Evolutionary conservation across 2,329 filamentous ascomycete genomes (phyloP).

Genomic region (Curvularia sp.): DNA sequence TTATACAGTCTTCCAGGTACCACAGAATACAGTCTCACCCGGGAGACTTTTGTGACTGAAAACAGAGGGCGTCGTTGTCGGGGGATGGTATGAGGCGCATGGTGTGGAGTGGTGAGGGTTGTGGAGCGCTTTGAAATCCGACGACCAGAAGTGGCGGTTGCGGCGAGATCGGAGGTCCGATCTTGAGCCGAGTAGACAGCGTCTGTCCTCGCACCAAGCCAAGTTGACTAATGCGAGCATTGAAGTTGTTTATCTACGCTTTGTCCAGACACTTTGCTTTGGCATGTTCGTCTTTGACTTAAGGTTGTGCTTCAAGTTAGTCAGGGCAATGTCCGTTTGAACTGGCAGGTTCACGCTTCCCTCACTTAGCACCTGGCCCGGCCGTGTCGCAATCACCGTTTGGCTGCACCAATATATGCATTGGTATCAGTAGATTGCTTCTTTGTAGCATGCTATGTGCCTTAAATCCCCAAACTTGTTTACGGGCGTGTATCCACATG

Average conservation of each 20-base stretch:
- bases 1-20: not conserved
- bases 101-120: constrained; percentile 26
- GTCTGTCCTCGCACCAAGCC: not conserved
- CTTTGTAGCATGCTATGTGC: not conserved
- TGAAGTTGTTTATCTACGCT: not conserved
- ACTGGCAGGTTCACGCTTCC: not conserved
- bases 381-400: not conserved
- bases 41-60: not conserved
- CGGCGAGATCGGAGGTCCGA: constrained; percentile 38
- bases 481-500: not conserved
- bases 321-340: not conserved
- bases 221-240: not conserved
- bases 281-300: not conserved
- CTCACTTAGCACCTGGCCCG: not conserved
- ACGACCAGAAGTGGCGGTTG: constrained; percentile 28
- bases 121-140: constrained; percentile 44
- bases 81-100: constrained; percentile 25
- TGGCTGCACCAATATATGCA: not conserved
- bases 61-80: not conserved
- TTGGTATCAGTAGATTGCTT: not conserved
- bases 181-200: constrained; percentile 10
- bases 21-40: not conserved
- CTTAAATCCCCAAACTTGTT: not conserved
- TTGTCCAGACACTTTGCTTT: not conserved
- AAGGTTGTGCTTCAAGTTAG: not conserved